phyloP scores from a whole-genome alignment of 176 grass and related monocot species.

The Elaeis guineensis region DNA sequence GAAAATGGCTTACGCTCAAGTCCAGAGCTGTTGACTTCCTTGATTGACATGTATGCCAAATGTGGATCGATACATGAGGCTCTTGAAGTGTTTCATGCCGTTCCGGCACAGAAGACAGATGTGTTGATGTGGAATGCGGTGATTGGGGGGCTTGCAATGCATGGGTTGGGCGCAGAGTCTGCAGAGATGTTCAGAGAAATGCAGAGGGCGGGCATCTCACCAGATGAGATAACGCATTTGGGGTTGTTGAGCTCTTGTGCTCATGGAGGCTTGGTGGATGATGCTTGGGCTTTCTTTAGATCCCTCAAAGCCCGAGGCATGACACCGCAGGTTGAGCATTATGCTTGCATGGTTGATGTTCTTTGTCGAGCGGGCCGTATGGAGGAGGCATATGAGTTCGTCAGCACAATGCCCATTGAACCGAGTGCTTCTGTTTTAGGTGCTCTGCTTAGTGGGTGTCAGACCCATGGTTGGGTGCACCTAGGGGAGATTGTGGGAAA shows the following conservation, averaged over 20 bases:
- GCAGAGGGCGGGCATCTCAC: slow-evolving; percentile 19
- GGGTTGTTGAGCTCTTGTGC: slow-evolving; percentile 40
- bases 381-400: slow-evolving; percentile 41
- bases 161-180: slow-evolving; percentile 36
- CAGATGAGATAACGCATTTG: slow-evolving; percentile 65
- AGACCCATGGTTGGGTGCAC: slow-evolving; percentile 53
- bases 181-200: slow-evolving; percentile 48
- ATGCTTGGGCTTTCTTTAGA: slow-evolving; percentile 46
- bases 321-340: slow-evolving; percentile 50
- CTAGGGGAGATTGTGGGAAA: slow-evolving; percentile 51
- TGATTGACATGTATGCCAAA: slow-evolving; percentile 61
- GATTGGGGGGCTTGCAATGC: slow-evolving; percentile 47
- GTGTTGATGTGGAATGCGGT: slow-evolving; percentile 59
- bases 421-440: slow-evolving; percentile 54
- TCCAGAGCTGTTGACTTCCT: slow-evolving; percentile 34
- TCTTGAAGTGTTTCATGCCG: slow-evolving; percentile 31
- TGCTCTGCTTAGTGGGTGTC: slow-evolving; percentile 46
- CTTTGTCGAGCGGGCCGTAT: slow-evolving; percentile 54
- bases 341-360: slow-evolving; percentile 57
- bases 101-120: slow-evolving; percentile 30
- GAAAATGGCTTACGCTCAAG: slow-evolving; percentile 29
- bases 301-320: slow-evolving; percentile 38
- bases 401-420: slow-evolving; percentile 43
- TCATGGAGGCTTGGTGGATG: slow-evolving; percentile 52
- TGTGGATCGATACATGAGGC: slow-evolving; percentile 45